Percentiles rank a stretch among this genome's conserved stretches.
These are phyloP conservation scores for Lithohypha guttulata DNA, from an alignment of 2,329 filamentous ascomycete species.

Conservation along the genomic window DNA sequence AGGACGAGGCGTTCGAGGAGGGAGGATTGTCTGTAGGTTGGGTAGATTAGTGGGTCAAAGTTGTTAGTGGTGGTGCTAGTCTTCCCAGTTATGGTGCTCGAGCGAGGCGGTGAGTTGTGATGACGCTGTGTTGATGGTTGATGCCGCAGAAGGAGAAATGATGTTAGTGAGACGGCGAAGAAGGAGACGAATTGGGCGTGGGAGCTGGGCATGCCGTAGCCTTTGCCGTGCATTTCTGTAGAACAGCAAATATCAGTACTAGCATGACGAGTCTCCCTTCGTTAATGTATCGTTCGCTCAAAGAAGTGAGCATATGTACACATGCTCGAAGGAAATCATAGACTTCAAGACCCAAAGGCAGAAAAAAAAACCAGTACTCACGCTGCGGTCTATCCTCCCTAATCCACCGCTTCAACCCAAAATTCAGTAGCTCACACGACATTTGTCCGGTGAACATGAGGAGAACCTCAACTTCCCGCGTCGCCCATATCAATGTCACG, in stretches of 20 bases:
- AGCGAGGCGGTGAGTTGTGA: no score
- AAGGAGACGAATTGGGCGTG: constrained; percentile 92
- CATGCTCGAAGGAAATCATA: no score
- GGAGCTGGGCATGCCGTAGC: constrained; percentile 94
- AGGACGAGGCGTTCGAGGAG: constrained; percentile 47
- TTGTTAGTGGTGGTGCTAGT: no score
- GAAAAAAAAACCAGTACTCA: constrained; percentile 37
- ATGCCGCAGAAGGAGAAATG: constrained; percentile 80
- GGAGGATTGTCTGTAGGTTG: constrained; percentile 33
- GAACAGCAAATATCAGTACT: constrained; percentile 6
- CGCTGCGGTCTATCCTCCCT: constrained; percentile 80
- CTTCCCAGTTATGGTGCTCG: constrained; percentile 31
- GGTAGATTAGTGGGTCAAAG: constrained; percentile 19
- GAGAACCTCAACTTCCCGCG: constrained; percentile 77
- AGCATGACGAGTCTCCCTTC: no score
- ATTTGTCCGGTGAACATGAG: constrained; percentile 90
- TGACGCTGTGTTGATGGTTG: background rate
- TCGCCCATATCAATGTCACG: constrained; percentile 78
- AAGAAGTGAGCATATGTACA: no score
- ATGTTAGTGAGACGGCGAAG: constrained; percentile 70
- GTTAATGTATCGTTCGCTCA: no score
- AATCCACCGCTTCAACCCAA: constrained; percentile 76
- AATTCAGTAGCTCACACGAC: constrained; percentile 84
- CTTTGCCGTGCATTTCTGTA: constrained; percentile 66
- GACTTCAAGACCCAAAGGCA: no score